Conservation (phyloP, 192 early-diverging fungal species). For the Obelidium mucronatum region DNA sequence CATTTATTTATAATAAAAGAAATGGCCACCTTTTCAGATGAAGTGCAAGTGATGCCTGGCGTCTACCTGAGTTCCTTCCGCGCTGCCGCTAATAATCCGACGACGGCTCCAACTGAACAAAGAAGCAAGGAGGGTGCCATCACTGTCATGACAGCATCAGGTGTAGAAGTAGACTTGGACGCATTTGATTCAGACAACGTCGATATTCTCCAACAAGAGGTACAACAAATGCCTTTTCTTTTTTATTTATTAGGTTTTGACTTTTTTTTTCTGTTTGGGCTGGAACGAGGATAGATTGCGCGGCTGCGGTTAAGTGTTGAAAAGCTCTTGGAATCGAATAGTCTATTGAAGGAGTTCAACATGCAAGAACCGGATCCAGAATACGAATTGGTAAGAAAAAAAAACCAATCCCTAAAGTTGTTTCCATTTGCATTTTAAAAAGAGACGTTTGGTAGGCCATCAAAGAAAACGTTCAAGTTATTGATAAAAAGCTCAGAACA, state of each 20-base stretch:
- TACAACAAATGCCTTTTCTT: background rate
- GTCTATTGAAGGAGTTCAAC: slow-evolving; percentile 19
- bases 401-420: too few relatives aligned
- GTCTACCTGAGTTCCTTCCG: slow-evolving; percentile 21
- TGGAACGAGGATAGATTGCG: slow-evolving; percentile 22
- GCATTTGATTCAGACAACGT: slow-evolving; percentile 15
- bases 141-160: background rate
- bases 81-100: too few relatives aligned
- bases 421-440: background rate
- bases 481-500: slow-evolving; percentile 18
- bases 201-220: slow-evolving; percentile 22
- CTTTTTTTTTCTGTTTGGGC: background rate
- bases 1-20: too few relatives aligned
- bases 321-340: slow-evolving; percentile 34
- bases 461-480: slow-evolving; percentile 20
- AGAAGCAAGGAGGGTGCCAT: background rate
- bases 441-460: background rate
- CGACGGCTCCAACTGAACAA: background rate
- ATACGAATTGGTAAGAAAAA: slow-evolving; percentile 22
- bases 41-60: slow-evolving; percentile 34
- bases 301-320: slow-evolving; percentile 28
- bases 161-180: slow-evolving; percentile 18
- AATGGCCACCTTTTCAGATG: background rate
- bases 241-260: background rate
- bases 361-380: slow-evolving; percentile 20